Conservation (phyloP, 306 rosid genomes). For the Hippophae gyantsensis region DNA sequence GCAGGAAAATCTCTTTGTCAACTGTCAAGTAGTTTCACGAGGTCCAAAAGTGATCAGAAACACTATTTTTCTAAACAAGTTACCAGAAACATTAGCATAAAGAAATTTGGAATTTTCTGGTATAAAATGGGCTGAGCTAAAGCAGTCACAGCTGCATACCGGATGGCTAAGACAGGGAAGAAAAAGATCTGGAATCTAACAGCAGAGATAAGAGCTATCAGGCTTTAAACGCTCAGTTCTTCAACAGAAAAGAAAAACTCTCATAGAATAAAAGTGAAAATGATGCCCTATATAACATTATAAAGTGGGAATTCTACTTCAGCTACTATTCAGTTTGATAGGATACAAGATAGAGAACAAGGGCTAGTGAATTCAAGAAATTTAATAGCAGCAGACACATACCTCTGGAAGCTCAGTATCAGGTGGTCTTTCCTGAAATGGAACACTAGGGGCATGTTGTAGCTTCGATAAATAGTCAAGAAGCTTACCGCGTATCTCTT, state of each 20-base stretch:
- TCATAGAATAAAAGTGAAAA: background rate
- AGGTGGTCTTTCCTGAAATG: constrained; percentile 78
- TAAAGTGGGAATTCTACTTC: background rate
- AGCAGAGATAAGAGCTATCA: background rate
- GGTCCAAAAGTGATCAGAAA: no score
- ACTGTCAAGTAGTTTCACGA: no score
- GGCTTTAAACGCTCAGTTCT: background rate
- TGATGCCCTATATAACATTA: background rate
- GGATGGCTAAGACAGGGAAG: background rate
- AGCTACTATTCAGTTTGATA: background rate
- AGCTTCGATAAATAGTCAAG: constrained; percentile 69
- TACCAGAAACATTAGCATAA: no score
- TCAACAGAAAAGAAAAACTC: background rate
- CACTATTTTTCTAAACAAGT: no score
- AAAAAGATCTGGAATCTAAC: background rate
- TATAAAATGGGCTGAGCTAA: background rate
- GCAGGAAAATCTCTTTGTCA: no score
- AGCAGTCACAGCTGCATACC: background rate
- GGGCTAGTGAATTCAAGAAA: background rate
- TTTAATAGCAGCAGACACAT: background rate
- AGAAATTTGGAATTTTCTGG: no score
- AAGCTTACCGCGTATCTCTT: constrained; percentile 60
- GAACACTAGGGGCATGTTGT: constrained; percentile 89
- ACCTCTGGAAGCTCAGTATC: constrained; percentile 78
- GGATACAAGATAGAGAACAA: background rate